Evolutionary conservation across 805 yeast species (phyloP).

Genomic region (Yarrowia alimentaria): DNA sequence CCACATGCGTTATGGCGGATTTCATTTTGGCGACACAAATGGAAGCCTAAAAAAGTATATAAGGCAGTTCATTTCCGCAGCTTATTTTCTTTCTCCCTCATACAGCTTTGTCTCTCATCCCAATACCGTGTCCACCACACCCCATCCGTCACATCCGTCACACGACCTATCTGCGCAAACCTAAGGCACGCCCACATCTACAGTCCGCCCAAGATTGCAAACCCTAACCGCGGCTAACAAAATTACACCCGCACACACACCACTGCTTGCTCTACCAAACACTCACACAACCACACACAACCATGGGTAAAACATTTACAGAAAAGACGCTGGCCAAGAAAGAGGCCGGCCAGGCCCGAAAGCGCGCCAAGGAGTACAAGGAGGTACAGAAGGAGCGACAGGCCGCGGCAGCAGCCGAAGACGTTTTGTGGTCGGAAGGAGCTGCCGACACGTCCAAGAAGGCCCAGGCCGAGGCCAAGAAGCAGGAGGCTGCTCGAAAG

Average conservation of each 20-base stretch:
- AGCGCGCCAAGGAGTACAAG: conserved; percentile 23
- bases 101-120: too few species aligned
- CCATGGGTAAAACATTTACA: conserved; percentile 26
- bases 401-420: conserved; percentile 3
- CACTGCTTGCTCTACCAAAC: neutral
- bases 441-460: conserved; percentile 17
- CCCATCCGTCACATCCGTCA: too few species aligned
- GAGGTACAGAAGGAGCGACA: conserved; percentile 21
- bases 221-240: too few species aligned
- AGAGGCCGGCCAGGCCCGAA: conserved; percentile 28
- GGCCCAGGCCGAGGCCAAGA: conserved; percentile 28
- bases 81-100: too few species aligned
- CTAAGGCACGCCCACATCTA: too few species aligned
- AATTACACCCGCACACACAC: neutral
- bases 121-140: too few species aligned
- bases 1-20: too few species aligned
- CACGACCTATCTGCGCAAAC: too few species aligned
- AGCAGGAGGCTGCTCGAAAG: conserved; percentile 14
- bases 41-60: neutral
- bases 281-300: neutral
- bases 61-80: neutral
- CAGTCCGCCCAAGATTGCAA: too few species aligned
- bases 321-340: conserved; percentile 24
- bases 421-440: conserved; percentile 20
- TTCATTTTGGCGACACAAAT: neutral